Evolutionary conservation across 192 early-diverging fungal genomes (phyloP).

Genomic region (Rhizophagus clarus): DNA sequence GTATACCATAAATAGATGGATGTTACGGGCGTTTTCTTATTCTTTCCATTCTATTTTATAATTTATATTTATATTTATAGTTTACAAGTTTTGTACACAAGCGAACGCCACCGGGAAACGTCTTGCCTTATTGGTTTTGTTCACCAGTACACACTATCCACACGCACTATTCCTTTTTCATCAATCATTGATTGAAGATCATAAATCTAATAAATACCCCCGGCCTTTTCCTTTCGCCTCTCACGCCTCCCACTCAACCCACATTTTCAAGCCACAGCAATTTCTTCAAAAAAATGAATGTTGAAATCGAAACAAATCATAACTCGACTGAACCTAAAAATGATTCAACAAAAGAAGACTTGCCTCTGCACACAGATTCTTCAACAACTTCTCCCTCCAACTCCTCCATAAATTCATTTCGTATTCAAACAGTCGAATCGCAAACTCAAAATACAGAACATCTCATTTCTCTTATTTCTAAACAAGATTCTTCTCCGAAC

Average conservation of each 20-base stretch:
- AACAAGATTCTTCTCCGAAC: not conserved
- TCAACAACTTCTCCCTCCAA: not conserved
- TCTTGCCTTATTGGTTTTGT: not conserved
- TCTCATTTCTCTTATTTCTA: not conserved
- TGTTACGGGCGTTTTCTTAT: not conserved
- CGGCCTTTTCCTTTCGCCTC: not conserved
- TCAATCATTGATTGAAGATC: not conserved
- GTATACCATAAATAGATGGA: not conserved
- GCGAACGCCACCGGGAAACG: not conserved
- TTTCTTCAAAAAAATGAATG: not conserved
- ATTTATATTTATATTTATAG: not conserved
- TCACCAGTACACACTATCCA: not conserved
- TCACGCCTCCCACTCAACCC: no score
- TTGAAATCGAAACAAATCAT: not conserved
- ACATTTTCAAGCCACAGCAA: not conserved
- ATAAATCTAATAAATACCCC: not conserved
- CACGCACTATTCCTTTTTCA: not conserved
- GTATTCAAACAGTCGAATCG: no score
- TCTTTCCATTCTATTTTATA: not conserved
- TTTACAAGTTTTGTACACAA: not conserved
- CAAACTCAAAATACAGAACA: not conserved
- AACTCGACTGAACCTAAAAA: not conserved
- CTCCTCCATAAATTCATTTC: no score
- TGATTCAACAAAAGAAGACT: not conserved
- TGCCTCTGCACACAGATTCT: not conserved